Evolutionary conservation across 2,329 filamentous ascomycete genomes (phyloP), one percentile per base, ranked within the genome.

Genomic region (Ustilaginoidea virens): DNA sequence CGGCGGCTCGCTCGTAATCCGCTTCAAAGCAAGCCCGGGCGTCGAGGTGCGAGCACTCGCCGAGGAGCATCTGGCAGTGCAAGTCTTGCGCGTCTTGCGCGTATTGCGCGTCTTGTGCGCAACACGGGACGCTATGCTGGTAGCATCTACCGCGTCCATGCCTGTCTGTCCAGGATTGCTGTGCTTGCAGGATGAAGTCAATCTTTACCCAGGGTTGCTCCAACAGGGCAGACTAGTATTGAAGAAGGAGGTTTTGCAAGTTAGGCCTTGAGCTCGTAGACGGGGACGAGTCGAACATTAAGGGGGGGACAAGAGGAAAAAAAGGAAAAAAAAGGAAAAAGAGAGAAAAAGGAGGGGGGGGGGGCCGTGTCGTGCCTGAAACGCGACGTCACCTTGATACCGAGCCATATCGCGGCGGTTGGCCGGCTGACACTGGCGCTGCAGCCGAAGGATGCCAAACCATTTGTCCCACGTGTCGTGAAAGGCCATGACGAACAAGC

Each of bases 211-310:
- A 67, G 1, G 52, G 51, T 19, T 53, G 52, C 13, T 46, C 46
- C 17, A 69, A 43, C 10, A 69, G 36, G 4, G 47, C 49, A 14
- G 55, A 56, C 62, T 66, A 30, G n/a, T n/a, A n/a, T n/a, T n/a
- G n/a, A n/a, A n/a, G n/a, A n/a, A n/a, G n/a, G n/a, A n/a, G n/a
- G n/a, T n/a, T n/a, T n/a, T n/a, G n/a, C n/a, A n/a, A n/a, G n/a
- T n/a, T n/a, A n/a, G n/a, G n/a, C n/a, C n/a, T n/a, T n/a, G n/a
- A n/a, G n/a, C n/a, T n/a, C n/a, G n/a, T n/a, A n/a, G n/a, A n/a
- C n/a, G n/a, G n/a, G n/a, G n/a, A n/a, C n/a, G n/a, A n/a, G n/a
- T n/a, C n/a, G n/a, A n/a, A n/a, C n/a, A n/a, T n/a, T n/a, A n/a
- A n/a, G n/a, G n/a, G n/a, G n/a, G 14, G 25, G 17, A 5, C 20